phyloP scores from a whole-genome alignment of 164 flowering plant genomes.

The Chimonanthus praecox region DNA sequence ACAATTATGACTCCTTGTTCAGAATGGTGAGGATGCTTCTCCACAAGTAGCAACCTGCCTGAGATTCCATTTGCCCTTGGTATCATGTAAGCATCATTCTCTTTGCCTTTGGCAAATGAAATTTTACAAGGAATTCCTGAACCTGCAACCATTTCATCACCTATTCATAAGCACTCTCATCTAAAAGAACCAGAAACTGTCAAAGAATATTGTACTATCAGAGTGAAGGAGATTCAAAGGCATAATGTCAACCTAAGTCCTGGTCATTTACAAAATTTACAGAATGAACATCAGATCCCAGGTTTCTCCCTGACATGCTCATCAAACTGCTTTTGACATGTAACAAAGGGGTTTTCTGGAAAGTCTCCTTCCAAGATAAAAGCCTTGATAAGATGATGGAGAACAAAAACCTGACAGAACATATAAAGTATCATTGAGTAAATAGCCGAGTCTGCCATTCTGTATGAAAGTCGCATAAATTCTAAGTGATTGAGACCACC shows the following conservation, averaged over 20 bases:
- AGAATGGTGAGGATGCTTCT: slow-evolving; percentile 42
- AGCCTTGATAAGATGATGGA: slow-evolving; percentile 50
- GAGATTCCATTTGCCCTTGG: slow-evolving; percentile 37
- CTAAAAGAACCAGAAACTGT: background rate
- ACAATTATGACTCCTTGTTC: slow-evolving; percentile 48
- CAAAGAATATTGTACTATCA: background rate
- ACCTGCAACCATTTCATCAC: slow-evolving; percentile 24
- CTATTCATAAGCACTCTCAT: too few species aligned
- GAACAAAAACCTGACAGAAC: slow-evolving; percentile 40
- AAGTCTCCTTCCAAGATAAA: slow-evolving; percentile 25
- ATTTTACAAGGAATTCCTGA: slow-evolving; percentile 48
- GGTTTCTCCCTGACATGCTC: slow-evolving; percentile 21
- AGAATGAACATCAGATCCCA: slow-evolving; percentile 31
- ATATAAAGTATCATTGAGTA: background rate
- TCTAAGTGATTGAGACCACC: background rate
- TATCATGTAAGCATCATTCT: slow-evolving; percentile 40
- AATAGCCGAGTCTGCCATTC: background rate
- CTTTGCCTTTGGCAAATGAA: slow-evolving; percentile 39
- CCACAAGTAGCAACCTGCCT: slow-evolving; percentile 53
- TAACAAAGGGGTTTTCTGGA: slow-evolving; percentile 25
- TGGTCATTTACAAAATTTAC: slow-evolving; percentile 48
- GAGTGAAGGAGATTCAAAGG: background rate
- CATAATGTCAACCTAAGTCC: slow-evolving; percentile 35
- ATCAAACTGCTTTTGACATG: slow-evolving; percentile 18
- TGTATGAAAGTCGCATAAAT: background rate